Base-by-base conservation (phyloP, 345 rosid genomes). In the Lepidium aucheri region DNA sequence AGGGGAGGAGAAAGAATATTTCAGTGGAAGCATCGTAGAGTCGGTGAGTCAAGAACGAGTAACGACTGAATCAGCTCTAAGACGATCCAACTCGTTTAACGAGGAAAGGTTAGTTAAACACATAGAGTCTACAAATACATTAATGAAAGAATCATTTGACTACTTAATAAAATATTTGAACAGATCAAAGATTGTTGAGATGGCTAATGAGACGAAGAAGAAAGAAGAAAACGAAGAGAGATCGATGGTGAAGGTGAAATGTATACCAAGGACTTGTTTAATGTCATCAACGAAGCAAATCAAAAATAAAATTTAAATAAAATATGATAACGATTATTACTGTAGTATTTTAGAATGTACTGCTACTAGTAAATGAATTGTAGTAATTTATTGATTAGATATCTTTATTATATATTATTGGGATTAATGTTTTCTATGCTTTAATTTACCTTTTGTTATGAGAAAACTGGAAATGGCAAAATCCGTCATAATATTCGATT, bases 21-120 rank as follows among this genome's bases (percentile, higher is more conserved):
- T 89, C 30, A 89, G 93, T 41, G 97, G 98, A 13, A 92, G 97
- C 76, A 89, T 92, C 22, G 79, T 89, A 0, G 91, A 89, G 65
- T 61, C 95, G 0, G 78, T 80, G 81, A 81, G 78, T 41, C 70
- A 78, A 0, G 82, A 78, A 18, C 86, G 80, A 67, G 80, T 46
- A 44, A 69, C 39, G 40, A 49, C 64, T 7, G 83, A 70, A 24
- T 69, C 85, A 0, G 62, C 33, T 36, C 65, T 92, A 17, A 92
- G 76, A 72, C 85, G 79, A 66, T 89, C 98, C n/a, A 92, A 90
- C 63, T 89, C 97, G 13, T 89, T 85, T 15, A 82, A 82, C 15
- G 97, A 86, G 74, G 83, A 84, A 68, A 82, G 95, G 96, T 83
- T 30, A 68, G 73, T 53, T 26, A 26, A 26, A 20, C 13, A 61